Evolutionary conservation across 805 yeast genomes (phyloP).

Genomic region (Helenozyma rhizophorensis): DNA sequence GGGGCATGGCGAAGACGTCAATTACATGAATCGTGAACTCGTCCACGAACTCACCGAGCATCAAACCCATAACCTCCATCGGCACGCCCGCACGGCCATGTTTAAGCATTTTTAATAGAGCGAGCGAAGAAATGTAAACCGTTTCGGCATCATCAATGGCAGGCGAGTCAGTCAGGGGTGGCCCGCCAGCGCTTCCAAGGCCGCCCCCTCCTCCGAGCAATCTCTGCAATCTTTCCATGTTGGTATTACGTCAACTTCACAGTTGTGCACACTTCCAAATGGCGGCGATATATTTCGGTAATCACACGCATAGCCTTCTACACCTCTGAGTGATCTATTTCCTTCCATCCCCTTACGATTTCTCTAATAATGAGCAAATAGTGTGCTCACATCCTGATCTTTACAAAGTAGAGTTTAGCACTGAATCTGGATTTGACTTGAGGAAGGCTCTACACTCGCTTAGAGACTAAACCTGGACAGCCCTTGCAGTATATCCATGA

Average conservation of each 20-base stretch:
- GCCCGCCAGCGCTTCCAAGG: constrained; percentile 38
- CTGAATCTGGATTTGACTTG: too few species aligned
- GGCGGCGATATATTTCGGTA: too few species aligned
- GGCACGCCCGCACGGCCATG: constrained; percentile 92
- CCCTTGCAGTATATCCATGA: too few species aligned
- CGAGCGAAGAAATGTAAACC: constrained; percentile 92
- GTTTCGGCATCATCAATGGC: constrained; percentile 94
- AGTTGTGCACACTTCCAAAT: too few species aligned
- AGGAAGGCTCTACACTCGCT: too few species aligned
- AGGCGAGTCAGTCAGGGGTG: constrained; percentile 59
- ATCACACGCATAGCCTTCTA: too few species aligned
- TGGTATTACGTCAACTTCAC: not conserved
- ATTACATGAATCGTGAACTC: constrained; percentile 95
- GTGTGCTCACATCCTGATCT: too few species aligned
- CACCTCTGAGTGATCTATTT: too few species aligned
- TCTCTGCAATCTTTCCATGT: constrained; percentile 50
- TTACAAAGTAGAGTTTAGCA: too few species aligned
- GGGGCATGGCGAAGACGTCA: constrained; percentile 99
- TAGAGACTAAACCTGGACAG: too few species aligned
- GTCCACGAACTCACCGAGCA: constrained; percentile 97
- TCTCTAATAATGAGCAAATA: too few species aligned
- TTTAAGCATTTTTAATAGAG: constrained; percentile 91
- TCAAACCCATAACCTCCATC: constrained; percentile 90
- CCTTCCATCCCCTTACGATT: too few species aligned
- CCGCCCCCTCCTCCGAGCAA: constrained; percentile 43